A percentile compares a stretch with the other conserved stretches of the same genome.
These are phyloP conservation scores for Candida ficus DNA, from an alignment of 805 yeast species.

Conservation along the genomic window DNA sequence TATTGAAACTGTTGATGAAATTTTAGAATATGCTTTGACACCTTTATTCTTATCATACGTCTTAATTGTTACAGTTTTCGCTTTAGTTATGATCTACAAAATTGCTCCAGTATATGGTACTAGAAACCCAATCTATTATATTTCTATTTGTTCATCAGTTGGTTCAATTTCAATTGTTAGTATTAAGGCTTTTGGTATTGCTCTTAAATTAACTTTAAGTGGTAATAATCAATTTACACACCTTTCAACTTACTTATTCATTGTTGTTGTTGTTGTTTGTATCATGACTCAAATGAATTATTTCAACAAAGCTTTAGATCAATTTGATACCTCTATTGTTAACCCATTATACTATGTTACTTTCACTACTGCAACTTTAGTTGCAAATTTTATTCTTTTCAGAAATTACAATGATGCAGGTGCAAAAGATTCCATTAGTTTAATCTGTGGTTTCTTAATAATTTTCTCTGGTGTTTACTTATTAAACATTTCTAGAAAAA, in stretches of 20 bases:
- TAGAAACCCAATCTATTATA: constrained; percentile 81
- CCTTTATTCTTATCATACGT: constrained; percentile 74
- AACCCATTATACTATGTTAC: constrained; percentile 89
- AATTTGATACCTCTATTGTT: constrained; percentile 87
- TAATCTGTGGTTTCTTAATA: constrained; percentile 79
- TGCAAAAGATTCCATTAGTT: constrained; percentile 72
- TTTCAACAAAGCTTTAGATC: constrained; percentile 89
- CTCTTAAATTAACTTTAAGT: constrained; percentile 72
- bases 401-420: constrained; percentile 83
- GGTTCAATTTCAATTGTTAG: constrained; percentile 91
- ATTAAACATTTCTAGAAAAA: constrained; percentile 70
- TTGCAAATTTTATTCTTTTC: constrained; percentile 82
- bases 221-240: constrained; percentile 90
- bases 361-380: constrained; percentile 81
- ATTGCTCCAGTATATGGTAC: constrained; percentile 79
- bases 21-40: constrained; percentile 68
- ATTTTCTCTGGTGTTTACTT: constrained; percentile 85
- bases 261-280: constrained; percentile 71
- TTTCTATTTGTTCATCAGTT: constrained; percentile 83
- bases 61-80: constrained; percentile 55
- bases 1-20: constrained; percentile 82
- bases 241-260: constrained; percentile 76
- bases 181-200: constrained; percentile 90
- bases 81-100: constrained; percentile 74
- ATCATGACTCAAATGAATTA: constrained; percentile 90